Evolutionary conservation across 176 grass and related monocot species (phyloP).

Genomic region (Triticum timopheevii): DNA sequence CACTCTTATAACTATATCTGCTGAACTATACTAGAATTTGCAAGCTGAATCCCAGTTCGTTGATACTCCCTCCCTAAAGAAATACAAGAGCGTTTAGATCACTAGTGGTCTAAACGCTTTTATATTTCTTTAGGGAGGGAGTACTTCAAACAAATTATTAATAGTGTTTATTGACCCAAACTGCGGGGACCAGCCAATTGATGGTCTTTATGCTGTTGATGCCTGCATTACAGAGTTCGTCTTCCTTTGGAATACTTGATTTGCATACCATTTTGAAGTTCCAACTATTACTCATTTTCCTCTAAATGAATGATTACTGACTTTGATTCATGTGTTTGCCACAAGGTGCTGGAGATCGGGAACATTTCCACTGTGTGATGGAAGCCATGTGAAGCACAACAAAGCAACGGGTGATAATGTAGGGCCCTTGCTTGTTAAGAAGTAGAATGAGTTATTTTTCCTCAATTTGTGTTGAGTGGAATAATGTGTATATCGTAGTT

Average conservation of each 20-base stretch:
- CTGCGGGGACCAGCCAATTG: not conserved
- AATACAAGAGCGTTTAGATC: too few relatives aligned
- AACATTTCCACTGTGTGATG: constrained; percentile 93
- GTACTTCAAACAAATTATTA: not conserved
- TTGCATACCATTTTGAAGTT: not conserved
- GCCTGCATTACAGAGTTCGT: not conserved
- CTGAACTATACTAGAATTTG: not conserved
- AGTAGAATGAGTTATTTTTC: constrained; percentile 39
- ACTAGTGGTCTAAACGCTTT: too few relatives aligned
- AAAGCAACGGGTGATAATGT: constrained; percentile 94
- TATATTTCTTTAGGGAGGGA: too few relatives aligned
- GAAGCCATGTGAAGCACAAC: constrained; percentile 94
- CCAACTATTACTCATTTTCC: not conserved
- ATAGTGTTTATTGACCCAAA: not conserved
- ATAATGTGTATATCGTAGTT: not conserved
- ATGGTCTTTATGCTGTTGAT: not conserved
- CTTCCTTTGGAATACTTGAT: not conserved
- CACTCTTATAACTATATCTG: not conserved
- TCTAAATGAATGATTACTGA: not conserved
- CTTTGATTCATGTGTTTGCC: not conserved
- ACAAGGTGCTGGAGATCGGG: constrained; percentile 92
- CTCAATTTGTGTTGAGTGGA: not conserved
- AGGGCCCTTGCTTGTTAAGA: constrained; percentile 86
- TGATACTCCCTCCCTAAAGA: not conserved
- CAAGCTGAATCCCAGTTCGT: not conserved